Conservation (phyloP, 495 filamentous ascomycete genomes). For the Saxophila tyrrhenica region DNA sequence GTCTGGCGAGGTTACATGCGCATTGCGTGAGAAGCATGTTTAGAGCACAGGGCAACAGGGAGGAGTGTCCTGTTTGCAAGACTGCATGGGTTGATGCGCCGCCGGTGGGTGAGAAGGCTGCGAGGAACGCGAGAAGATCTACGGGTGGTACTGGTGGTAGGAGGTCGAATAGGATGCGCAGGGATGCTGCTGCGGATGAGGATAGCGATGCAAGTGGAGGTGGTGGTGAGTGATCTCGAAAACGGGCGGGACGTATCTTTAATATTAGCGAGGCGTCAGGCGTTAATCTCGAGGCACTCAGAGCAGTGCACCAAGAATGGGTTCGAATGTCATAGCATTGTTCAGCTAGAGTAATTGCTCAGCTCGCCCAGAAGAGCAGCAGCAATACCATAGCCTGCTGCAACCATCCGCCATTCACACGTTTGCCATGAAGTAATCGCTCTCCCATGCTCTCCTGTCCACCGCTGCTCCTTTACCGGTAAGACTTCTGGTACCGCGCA, state of each 20-base stretch:
- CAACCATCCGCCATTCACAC: slow-evolving; percentile 6
- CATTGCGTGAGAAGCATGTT: slow-evolving; percentile 66
- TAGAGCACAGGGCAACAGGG: slow-evolving; percentile 43
- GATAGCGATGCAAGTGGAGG: slow-evolving; percentile 1
- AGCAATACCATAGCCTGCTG: background rate
- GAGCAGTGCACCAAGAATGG: too few relatives aligned
- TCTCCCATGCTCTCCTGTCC: background rate
- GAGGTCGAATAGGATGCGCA: background rate
- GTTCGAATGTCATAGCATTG: background rate
- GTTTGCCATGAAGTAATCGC: background rate
- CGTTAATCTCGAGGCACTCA: background rate
- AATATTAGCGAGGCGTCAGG: slow-evolving; percentile 15
- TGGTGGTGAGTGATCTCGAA: background rate
- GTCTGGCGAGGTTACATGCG: slow-evolving; percentile 62
- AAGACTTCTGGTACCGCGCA: slow-evolving; percentile 89
- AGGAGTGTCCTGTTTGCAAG: slow-evolving; percentile 63
- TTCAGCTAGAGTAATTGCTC: slow-evolving; percentile 1
- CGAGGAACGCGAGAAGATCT: slow-evolving; percentile 4
- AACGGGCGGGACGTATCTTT: background rate
- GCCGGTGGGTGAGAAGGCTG: slow-evolving; percentile 74
- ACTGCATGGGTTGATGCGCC: slow-evolving; percentile 59
- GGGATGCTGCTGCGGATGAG: background rate
- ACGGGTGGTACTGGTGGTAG: slow-evolving; percentile 1
- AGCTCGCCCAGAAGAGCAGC: background rate
- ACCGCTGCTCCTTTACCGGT: slow-evolving; percentile 42